phyloP scores from a whole-genome alignment of 1,139 yeast species.

The Pneumocystis oryctolagi region DNA sequence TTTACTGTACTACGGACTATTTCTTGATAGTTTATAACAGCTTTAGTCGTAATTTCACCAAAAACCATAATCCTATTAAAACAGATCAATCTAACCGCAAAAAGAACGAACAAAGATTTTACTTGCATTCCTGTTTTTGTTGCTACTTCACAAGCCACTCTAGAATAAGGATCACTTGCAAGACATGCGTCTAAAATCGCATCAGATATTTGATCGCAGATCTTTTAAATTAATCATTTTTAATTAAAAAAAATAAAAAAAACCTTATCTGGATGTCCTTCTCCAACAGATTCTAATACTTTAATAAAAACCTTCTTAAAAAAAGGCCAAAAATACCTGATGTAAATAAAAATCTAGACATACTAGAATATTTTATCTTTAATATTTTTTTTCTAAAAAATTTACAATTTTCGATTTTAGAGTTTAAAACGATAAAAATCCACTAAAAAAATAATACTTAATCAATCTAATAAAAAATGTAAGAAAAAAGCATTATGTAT shows the following conservation, averaged over 20 bases:
- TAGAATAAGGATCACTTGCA: conserved; percentile 87
- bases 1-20: conserved; percentile 95
- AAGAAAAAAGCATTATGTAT: no score
- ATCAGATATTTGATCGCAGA: conserved; percentile 98
- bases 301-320: not conserved
- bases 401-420: not conserved
- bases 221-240: conserved; percentile 33
- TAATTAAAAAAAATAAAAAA: not conserved
- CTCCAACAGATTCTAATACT: not conserved
- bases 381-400: not conserved
- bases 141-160: conserved; percentile 98
- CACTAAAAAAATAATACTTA: no score
- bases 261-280: not conserved
- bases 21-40: conserved; percentile 88
- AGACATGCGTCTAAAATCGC: conserved; percentile 97
- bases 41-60: conserved; percentile 98
- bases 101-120: not conserved
- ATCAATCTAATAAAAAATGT: no score
- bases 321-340: not conserved
- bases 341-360: not conserved
- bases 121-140: conserved; percentile 63
- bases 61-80: conserved; percentile 79
- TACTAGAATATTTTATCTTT: not conserved
- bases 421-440: no score
- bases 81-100: not conserved